Base-by-base conservation (phyloP, 1,284 basidiomycete species). In the Peniophora sp. region DNA sequence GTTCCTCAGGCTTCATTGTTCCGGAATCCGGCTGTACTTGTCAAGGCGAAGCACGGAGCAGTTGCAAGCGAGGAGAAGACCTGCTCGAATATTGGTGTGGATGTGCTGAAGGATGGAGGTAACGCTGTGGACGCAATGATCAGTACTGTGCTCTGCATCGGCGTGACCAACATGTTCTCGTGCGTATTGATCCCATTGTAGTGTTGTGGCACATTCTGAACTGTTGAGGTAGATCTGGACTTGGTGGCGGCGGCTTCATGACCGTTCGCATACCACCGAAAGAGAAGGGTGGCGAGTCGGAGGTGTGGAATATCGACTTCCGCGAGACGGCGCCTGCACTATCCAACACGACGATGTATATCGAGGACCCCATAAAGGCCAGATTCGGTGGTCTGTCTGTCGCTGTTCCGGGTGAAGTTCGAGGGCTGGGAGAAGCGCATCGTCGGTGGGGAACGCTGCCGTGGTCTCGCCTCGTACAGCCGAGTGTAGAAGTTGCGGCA, bases 201-300 rank as follows among this genome's bases (percentile, higher is more conserved):
- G 25, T 20, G 34, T 48, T 48, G 16, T 49, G 23, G 12, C 19
- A 14, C 10, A 19, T 45, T 16, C 34, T 44, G 39, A 51, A 17
- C 46, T 17, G 49, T 36, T 25, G 53, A 36, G 17, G 35, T 48
- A 89, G 88, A 3, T 85, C 87, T 14, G 87, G 92, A 2, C 89
- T 97, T 47, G 92, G 92, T 19, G 93, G 93, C 1, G 94, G 92
- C 24, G 94, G 94, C 0, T 94, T 95, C 63, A 92, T 96, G 84
- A 84, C 86, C 27, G 77, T 97, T 43, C 84, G 92, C 19, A 71
- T 94, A 8, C 90, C 93, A 5, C 75, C 79, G 6, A 56, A 62
- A 3, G 60, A 62, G 36, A 57, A 69, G 1, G 69, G 70, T 39
- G 65, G 61, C 2, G 59, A 66, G 23, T 85, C 84, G 24, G 72